A percentile compares a stretch with the other conserved stretches of the same genome.
Evolutionary conservation across 495 filamentous ascomycete species (phyloP).

Genomic region (Podospora pseudopauciseta): DNA sequence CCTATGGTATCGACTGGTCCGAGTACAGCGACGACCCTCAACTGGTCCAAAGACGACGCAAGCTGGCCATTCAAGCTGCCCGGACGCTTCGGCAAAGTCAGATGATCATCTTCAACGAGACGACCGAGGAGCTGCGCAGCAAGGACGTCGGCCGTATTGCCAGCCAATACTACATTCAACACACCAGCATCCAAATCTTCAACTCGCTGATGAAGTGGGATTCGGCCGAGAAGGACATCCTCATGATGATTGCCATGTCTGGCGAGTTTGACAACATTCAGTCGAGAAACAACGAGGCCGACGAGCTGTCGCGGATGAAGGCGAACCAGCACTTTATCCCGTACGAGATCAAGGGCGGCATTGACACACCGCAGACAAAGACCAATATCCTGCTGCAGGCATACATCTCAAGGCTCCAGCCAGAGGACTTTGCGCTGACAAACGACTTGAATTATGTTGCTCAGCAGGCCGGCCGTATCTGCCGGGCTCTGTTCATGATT

Average conservation of each 20-base stretch:
- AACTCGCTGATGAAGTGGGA: conserved; percentile 82
- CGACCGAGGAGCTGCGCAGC: conserved; percentile 80
- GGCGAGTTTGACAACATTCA: conserved; percentile 98
- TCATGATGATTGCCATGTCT: conserved; percentile 93
- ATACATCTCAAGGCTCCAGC: conserved; percentile 82
- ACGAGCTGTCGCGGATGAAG: conserved; percentile 60
- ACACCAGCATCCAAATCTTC: conserved; percentile 92
- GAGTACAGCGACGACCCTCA: conserved; percentile 83
- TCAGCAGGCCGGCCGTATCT: conserved; percentile 92
- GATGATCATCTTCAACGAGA: conserved; percentile 98
- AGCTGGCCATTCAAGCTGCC: conserved; percentile 84
- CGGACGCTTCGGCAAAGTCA: conserved; percentile 81
- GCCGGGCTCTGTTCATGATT: conserved; percentile 94
- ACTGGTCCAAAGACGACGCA: conserved; percentile 73
- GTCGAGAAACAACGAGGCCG: conserved; percentile 77
- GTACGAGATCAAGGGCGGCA: conserved; percentile 70
- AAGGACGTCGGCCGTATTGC: conserved; percentile 97
- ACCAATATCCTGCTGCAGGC: conserved; percentile 94
- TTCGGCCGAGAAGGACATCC: conserved; percentile 80
- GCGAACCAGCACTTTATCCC: conserved; percentile 62
- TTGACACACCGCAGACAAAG: conserved; percentile 78
- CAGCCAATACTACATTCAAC: conserved; percentile 92
- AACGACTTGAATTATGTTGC: conserved; percentile 94
- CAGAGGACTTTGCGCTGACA: conserved; percentile 88
- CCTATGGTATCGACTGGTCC: conserved; percentile 95